phyloP scores from a whole-genome alignment of 805 yeast species.

The Myxozyma nipponensis region DNA sequence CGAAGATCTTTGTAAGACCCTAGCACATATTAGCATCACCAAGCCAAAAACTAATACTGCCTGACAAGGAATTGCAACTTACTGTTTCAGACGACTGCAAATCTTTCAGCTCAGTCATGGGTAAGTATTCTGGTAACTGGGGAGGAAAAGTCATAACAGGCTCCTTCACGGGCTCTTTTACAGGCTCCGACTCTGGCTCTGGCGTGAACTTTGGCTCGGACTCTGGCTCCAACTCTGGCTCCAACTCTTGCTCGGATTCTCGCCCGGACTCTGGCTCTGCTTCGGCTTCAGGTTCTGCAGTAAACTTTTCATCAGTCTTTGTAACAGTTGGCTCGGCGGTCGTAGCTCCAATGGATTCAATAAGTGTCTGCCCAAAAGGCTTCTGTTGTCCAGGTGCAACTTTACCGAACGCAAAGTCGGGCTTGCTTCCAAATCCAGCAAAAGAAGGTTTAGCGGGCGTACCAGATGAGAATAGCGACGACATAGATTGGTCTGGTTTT shows the following conservation, averaged over 20 bases:
- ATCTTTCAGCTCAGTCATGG: not conserved
- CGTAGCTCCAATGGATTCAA: too few species aligned
- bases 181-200: not conserved
- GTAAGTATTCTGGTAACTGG: conserved; percentile 10
- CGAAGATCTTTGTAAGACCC: conserved; percentile 12
- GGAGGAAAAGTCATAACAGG: not conserved
- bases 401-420: too few species aligned
- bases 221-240: not conserved
- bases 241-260: not conserved
- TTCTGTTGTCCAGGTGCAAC: too few species aligned
- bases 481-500: not conserved
- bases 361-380: too few species aligned
- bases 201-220: not conserved
- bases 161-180: not conserved
- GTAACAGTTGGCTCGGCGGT: not conserved
- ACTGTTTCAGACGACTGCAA: not conserved
- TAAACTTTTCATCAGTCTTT: not conserved
- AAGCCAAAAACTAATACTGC: not conserved
- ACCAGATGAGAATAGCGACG: not conserved
- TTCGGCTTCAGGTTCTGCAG: not conserved
- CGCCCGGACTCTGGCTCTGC: not conserved
- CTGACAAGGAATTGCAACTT: not conserved
- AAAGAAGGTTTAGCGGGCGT: too few species aligned
- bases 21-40: not conserved
- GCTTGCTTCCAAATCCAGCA: too few species aligned